These are phyloP conservation scores for Leptographium wingfieldii DNA, from an alignment of 2,329 filamentous ascomycete species.

Conservation along the genomic window DNA sequence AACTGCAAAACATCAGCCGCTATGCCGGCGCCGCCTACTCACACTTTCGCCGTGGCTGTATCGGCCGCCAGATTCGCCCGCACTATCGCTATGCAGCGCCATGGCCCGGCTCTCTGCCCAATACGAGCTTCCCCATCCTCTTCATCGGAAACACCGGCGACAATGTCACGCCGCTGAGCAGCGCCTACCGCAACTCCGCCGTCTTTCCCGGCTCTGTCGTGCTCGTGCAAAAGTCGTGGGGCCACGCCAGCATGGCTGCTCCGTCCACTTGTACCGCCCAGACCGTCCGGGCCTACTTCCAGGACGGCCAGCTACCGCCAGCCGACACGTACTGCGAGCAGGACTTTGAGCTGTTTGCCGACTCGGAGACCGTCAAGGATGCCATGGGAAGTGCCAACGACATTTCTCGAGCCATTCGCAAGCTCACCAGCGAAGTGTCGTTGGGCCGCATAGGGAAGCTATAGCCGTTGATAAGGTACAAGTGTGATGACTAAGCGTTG, in stretches of 20 bases:
- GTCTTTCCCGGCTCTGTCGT: constrained; percentile 25
- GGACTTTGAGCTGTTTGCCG: constrained; percentile 4
- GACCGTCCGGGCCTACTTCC: constrained; percentile 29
- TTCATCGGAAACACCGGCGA: constrained; percentile 29
- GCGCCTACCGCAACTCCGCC: constrained; percentile 15
- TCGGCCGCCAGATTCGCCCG: constrained; percentile 23
- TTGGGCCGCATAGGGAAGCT: neutral
- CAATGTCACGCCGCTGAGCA: constrained; percentile 31
- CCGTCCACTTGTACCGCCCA: constrained; percentile 29
- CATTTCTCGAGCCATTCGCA: neutral
- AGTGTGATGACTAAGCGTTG: neutral
- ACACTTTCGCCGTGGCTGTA: constrained; percentile 26
- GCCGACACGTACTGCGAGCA: constrained; percentile 6
- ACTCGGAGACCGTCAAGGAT: neutral
- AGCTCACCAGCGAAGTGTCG: neutral
- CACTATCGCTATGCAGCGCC: constrained; percentile 24
- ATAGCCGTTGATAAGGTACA: neutral
- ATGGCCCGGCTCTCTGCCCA: constrained; percentile 13
- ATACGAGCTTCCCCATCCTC: constrained; percentile 28
- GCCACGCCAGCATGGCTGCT: constrained; percentile 30
- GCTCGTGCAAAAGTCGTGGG: constrained; percentile 36
- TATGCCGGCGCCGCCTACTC: constrained; percentile 31
- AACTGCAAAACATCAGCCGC: constrained; percentile 24
- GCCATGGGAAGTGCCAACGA: neutral
- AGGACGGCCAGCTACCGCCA: constrained; percentile 29